These are phyloP conservation scores for Pythium chondricola DNA, from an alignment of 352 stramenopile species.

Conservation along the genomic window DNA sequence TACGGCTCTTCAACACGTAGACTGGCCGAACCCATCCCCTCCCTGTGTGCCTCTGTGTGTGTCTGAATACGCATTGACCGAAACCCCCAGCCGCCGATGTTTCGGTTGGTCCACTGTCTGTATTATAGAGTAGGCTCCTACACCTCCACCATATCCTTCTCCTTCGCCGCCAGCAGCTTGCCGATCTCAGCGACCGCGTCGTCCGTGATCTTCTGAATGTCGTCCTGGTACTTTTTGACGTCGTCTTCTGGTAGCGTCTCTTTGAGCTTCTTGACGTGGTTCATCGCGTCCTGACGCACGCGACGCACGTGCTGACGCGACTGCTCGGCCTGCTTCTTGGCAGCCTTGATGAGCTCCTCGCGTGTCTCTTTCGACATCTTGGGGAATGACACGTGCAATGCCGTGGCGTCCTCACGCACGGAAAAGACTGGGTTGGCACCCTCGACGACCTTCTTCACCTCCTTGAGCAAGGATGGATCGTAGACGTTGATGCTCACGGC, in stretches of 20 bases:
- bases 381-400: constrained; percentile 73
- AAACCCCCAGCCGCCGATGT: too few species aligned
- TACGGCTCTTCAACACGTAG: too few species aligned
- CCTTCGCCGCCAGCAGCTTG: constrained; percentile 68
- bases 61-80: too few species aligned
- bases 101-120: too few species aligned
- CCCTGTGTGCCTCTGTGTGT: too few species aligned
- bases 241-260: constrained; percentile 73
- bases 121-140: too few species aligned
- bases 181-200: constrained; percentile 58
- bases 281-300: constrained; percentile 83
- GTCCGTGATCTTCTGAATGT: constrained; percentile 81
- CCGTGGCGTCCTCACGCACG: constrained; percentile 55
- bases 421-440: constrained; percentile 70
- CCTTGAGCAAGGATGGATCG: constrained; percentile 66
- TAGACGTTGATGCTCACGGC: constrained; percentile 72
- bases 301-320: constrained; percentile 78
- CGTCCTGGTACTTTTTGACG: constrained; percentile 62
- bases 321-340: constrained; percentile 79
- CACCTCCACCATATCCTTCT: constrained; percentile 67
- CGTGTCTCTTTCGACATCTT: constrained; percentile 86
- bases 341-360: constrained; percentile 66
- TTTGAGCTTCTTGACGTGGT: constrained; percentile 78
- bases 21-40: too few species aligned
- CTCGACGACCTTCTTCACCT: constrained; percentile 73